These are phyloP conservation scores for Oryza longistaminata DNA, from an alignment of 176 grass and related monocot genomes.

Conservation along the genomic window DNA sequence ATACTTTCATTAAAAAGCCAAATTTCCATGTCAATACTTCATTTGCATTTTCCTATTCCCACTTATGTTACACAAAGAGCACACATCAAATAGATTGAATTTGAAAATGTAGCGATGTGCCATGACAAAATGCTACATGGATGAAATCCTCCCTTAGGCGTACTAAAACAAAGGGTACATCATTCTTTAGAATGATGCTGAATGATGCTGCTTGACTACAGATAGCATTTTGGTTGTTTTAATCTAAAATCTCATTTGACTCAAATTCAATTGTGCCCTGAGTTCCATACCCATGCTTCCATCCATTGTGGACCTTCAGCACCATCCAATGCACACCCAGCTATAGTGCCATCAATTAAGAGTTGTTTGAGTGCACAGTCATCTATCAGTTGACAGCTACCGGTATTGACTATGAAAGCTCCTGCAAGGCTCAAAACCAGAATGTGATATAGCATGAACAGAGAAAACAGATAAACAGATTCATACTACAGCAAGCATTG, in stretches of 20 bases:
- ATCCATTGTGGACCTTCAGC: slow-evolving; percentile 98
- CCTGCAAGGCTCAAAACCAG: slow-evolving; percentile 54
- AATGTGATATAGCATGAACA: background rate
- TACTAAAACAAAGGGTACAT: background rate
- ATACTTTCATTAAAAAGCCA: background rate
- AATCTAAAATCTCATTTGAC: slow-evolving; percentile 10
- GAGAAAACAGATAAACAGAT: background rate
- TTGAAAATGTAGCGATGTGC: background rate
- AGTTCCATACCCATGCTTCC: slow-evolving; percentile 91
- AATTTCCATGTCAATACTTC: slow-evolving; percentile 2
- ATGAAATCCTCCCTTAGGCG: background rate
- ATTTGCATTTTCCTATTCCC: background rate
- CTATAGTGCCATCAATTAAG: slow-evolving; percentile 86
- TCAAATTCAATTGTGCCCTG: slow-evolving; percentile 31
- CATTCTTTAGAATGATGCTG: background rate
- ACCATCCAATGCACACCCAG: slow-evolving; percentile 91
- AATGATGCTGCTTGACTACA: background rate
- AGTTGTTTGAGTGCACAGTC: slow-evolving; percentile 92
- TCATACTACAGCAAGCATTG: background rate
- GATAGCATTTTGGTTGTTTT: background rate
- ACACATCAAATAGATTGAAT: too few species aligned
- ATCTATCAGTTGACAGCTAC: slow-evolving; percentile 94
- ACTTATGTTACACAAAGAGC: slow-evolving; percentile 10
- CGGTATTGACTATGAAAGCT: slow-evolving; percentile 91
- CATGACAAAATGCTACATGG: background rate